A percentile compares a stretch with the other conserved stretches of the same genome.
These are phyloP conservation scores for Schizophyllum commune DNA, from an alignment of 1,284 basidiomycete species.

Conservation along the genomic window DNA sequence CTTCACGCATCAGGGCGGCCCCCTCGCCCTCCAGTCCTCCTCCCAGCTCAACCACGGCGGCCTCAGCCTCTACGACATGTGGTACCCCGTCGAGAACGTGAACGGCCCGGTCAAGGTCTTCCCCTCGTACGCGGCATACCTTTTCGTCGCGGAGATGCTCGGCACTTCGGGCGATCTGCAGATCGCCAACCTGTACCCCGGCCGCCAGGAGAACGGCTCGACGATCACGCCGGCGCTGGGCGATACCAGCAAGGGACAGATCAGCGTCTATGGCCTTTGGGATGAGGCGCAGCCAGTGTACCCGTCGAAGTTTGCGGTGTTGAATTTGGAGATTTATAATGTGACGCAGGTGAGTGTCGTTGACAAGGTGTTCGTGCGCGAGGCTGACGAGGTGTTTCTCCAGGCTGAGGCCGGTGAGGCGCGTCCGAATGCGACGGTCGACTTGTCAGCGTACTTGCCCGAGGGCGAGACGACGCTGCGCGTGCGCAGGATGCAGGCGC, in stretches of 20 bases:
- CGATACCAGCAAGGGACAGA: slow-evolving; percentile 36
- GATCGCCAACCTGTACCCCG: slow-evolving; percentile 41
- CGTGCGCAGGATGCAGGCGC: slow-evolving; percentile 33
- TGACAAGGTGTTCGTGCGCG: not conserved
- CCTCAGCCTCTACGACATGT: slow-evolving; percentile 34
- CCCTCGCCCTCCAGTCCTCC: slow-evolving; percentile 39
- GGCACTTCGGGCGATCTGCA: slow-evolving; percentile 31
- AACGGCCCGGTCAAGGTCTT: slow-evolving; percentile 44
- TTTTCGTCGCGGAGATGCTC: slow-evolving; percentile 41
- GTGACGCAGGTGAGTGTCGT: slow-evolving; percentile 19
- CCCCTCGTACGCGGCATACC: slow-evolving; percentile 40
- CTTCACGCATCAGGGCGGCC: slow-evolving; percentile 44
- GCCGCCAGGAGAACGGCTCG: slow-evolving; percentile 40
- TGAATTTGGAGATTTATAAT: slow-evolving; percentile 43
- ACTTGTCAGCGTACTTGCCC: slow-evolving; percentile 33
- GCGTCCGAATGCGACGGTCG: slow-evolving; percentile 32
- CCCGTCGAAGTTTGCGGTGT: slow-evolving; percentile 36
- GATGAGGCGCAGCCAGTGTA: slow-evolving; percentile 23
- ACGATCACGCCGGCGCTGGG: slow-evolving; percentile 41
- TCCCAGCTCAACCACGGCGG: slow-evolving; percentile 41
- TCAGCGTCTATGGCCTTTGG: slow-evolving; percentile 45
- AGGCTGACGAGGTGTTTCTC: not conserved
- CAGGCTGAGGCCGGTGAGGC: slow-evolving; percentile 16
- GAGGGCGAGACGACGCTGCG: slow-evolving; percentile 18
- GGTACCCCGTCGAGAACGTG: slow-evolving; percentile 38